phyloP scores from a whole-genome alignment of 106 monocot genomes.

The Alisma plantagoaquatica region DNA sequence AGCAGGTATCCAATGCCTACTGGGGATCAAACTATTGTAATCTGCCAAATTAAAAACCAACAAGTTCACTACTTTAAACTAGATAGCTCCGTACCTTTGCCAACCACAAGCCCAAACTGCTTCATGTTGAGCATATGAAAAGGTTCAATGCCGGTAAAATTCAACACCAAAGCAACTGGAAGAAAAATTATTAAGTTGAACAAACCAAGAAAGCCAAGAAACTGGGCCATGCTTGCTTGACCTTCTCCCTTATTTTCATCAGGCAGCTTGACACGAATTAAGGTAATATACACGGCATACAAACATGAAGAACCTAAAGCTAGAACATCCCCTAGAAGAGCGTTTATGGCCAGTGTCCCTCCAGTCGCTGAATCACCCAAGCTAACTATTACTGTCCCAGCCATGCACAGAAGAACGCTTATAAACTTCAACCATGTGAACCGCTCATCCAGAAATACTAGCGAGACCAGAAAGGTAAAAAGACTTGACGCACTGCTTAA shows the following conservation, averaged over 20 bases:
- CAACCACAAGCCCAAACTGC: conserved; percentile 73
- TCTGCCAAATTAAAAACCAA: too few species aligned
- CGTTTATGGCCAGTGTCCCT: conserved; percentile 46
- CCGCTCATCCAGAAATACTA: conserved; percentile 65
- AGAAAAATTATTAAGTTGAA: conserved; percentile 79
- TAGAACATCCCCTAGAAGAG: conserved; percentile 74
- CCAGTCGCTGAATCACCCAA: conserved; percentile 47
- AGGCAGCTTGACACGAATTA: conserved; percentile 74
- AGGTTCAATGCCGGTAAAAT: conserved; percentile 63
- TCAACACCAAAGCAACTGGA: conserved; percentile 54
- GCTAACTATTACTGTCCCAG: conserved; percentile 78
- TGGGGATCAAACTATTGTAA: too few species aligned
- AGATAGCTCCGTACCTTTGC: conserved; percentile 50
- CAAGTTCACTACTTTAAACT: too few species aligned
- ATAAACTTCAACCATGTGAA: conserved; percentile 86
- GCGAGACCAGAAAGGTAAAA: conserved; percentile 79
- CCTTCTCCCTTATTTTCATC: conserved; percentile 70
- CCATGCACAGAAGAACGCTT: conserved; percentile 92
- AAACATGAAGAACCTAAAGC: conserved; percentile 67
- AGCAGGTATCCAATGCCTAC: too few species aligned
- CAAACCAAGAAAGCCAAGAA: conserved; percentile 81
- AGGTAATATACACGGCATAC: conserved; percentile 82
- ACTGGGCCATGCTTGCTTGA: conserved; percentile 74
- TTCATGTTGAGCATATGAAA: conserved; percentile 62
- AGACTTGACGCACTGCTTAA: conserved; percentile 92